phyloP scores from a whole-genome alignment of 2,329 filamentous ascomycete species.

The Colletotrichum sp. region DNA sequence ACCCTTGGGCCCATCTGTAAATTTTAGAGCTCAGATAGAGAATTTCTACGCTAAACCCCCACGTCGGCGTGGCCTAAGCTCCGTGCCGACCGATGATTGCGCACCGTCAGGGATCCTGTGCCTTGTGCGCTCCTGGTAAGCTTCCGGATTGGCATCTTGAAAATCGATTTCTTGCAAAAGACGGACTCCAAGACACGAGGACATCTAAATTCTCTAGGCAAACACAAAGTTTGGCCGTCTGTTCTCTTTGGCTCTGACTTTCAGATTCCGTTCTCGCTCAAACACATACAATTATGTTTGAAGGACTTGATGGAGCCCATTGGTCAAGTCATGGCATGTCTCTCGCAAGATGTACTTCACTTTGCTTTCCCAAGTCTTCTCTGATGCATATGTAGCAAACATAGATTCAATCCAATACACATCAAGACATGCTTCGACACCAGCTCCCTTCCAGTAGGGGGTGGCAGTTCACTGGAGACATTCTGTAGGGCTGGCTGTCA shows the following conservation, averaged over 20 bases:
- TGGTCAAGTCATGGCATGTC: background rate
- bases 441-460: background rate
- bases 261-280: background rate
- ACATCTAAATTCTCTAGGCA: too few relatives aligned
- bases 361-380: background rate
- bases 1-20: background rate
- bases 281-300: background rate
- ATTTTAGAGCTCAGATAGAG: conserved; percentile 13
- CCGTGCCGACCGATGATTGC: conserved; percentile 7
- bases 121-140: background rate
- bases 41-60: conserved; percentile 19
- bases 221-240: too few relatives aligned
- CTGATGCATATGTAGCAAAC: background rate
- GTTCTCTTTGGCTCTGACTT: background rate
- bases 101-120: background rate
- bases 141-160: background rate
- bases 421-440: background rate
- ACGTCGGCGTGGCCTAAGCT: conserved; percentile 20
- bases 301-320: too few relatives aligned
- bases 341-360: background rate
- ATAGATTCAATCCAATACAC: background rate
- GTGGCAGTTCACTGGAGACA: background rate
- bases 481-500: background rate
- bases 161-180: background rate
- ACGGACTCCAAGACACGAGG: background rate